A percentile compares a stretch with the other conserved stretches of the same genome.
These are phyloP conservation scores for Penicillium capsulatum DNA, from an alignment of 2,329 filamentous ascomycete genomes.

Conservation along the genomic window DNA sequence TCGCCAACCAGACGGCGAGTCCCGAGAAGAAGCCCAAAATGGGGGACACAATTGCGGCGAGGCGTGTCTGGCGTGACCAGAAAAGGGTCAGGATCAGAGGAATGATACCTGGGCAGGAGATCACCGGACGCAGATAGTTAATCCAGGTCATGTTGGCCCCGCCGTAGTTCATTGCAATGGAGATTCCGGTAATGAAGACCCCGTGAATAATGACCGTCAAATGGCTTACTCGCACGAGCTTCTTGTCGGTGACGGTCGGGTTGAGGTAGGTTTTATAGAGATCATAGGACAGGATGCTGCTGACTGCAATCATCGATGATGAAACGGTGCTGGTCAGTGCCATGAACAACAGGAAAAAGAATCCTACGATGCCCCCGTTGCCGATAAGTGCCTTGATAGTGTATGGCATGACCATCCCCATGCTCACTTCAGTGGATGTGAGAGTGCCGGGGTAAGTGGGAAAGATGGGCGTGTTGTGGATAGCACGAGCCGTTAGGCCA, in stretches of 20 bases:
- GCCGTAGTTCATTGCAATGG: conserved; percentile 47
- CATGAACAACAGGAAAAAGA: conserved; percentile 51
- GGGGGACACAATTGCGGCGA: conserved; percentile 40
- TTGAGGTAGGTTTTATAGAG: conserved; percentile 52
- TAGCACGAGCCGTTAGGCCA: conserved; percentile 43
- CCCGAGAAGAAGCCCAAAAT: conserved; percentile 43
- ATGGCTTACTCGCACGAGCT: conserved; percentile 45
- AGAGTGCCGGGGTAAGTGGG: conserved; percentile 43
- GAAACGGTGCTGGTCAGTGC: conserved; percentile 50
- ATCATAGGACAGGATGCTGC: conserved; percentile 50
- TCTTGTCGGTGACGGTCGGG: conserved; percentile 42
- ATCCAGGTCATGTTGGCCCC: conserved; percentile 50
- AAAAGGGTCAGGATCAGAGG: conserved; percentile 45
- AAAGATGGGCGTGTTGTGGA: conserved; percentile 47
- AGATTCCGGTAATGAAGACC: conserved; percentile 47
- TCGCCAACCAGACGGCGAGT: conserved; percentile 44
- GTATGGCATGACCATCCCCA: conserved; percentile 49
- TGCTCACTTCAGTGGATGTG: conserved; percentile 40
- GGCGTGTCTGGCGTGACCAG: conserved; percentile 46
- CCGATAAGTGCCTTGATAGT: conserved; percentile 45
- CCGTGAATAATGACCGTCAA: conserved; percentile 47
- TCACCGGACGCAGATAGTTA: conserved; percentile 41
- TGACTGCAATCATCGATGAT: conserved; percentile 51
- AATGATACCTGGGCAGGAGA: conserved; percentile 45
- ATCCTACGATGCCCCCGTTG: conserved; percentile 40